A percentile compares a stretch with the other conserved stretches of the same genome.
phyloP scores from a whole-genome alignment of 805 yeast genomes.

The Spencermartinsiella europaea region DNA sequence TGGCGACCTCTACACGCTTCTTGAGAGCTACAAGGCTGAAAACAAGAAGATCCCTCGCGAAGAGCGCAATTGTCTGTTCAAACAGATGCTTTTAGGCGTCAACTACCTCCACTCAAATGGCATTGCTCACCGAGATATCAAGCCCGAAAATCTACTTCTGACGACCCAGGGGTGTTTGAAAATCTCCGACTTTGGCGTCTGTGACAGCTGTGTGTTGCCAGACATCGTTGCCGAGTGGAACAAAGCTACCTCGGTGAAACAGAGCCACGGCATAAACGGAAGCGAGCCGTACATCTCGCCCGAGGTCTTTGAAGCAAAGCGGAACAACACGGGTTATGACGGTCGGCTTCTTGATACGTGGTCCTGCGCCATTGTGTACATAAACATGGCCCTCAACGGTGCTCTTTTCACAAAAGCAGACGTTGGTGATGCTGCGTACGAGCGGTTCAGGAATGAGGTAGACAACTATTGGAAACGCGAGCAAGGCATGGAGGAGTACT shows the following conservation, averaged over 20 bases:
- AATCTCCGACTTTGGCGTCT: conserved; percentile 87
- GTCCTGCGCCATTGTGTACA: conserved; percentile 89
- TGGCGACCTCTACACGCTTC: conserved; percentile 76
- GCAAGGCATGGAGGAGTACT: conserved; percentile 6
- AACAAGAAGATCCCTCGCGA: conserved; percentile 67
- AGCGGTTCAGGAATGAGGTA: conserved; percentile 11
- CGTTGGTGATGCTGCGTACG: conserved; percentile 23
- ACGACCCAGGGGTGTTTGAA: conserved; percentile 70
- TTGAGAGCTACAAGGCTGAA: conserved; percentile 79
- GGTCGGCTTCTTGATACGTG: conserved; percentile 81
- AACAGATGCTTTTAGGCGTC: conserved; percentile 78
- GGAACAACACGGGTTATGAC: conserved; percentile 47
- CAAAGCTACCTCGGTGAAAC: conserved; percentile 45
- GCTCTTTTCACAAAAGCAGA: conserved; percentile 29
- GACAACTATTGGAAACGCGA: conserved; percentile 16
- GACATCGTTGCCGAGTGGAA: conserved; percentile 24
- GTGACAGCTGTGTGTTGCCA: conserved; percentile 49
- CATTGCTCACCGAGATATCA: conserved; percentile 82
- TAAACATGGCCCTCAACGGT: conserved; percentile 61
- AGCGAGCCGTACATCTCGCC: conserved; percentile 90
- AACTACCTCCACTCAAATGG: conserved; percentile 88
- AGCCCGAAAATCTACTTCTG: conserved; percentile 77
- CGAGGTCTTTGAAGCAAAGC: conserved; percentile 54
- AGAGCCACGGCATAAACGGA: conserved; percentile 75
- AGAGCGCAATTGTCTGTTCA: conserved; percentile 88